Evolutionary conservation across 208 protist genomes (phyloP), one percentile per base, ranked within the genome.

Genomic region (Porcisia deanei): DNA sequence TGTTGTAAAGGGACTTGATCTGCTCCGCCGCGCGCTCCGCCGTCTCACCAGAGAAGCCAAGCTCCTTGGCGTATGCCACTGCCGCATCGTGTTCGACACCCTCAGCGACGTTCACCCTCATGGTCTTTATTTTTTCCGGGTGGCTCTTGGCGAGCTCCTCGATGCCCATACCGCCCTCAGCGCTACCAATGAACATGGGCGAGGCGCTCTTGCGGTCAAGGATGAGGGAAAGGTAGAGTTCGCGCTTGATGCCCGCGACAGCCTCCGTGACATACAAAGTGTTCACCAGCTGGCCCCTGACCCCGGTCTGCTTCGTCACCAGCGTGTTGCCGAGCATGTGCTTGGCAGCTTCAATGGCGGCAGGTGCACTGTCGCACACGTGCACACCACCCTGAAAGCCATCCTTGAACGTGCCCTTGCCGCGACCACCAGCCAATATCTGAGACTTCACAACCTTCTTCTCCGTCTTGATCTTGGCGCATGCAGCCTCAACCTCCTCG

Each of bases 191-290:
- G 76, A 98, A 93, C 79, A 98, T 96, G 52, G 97, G 97, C 30
- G 93, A 98, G 47, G 90, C 87, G 75, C 77, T 96, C 76, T 91
- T 88, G 73, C 98, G 92, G 90, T 99, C 98, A 52, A 99, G 96
- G 75, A 99, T 91, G 68, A 99, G 98, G 63, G 99, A 98, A 75
- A 99, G 98, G 88, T 99, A 99, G n/a, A 97, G 90, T 90, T 99
- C 99, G 25, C 91, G 85, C 80, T 98, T 97, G 79, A 98, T 98
- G 71, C 86, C 90, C 9, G 91, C 75, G 39, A 98, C 74, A 34
- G 91, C 91, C 88, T 98, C 94, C 22, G 94, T 96, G 68, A 98
- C 83, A 85, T 92, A 97, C 20, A 99, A 88, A 34, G 91, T 96
- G 67, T 89, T 87, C 45, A 99, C 97, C 41, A 90, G 75, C 66